Base-by-base conservation (phyloP, 2,329 filamentous ascomycete genomes). In the Plectosphaerella cucumerina region DNA sequence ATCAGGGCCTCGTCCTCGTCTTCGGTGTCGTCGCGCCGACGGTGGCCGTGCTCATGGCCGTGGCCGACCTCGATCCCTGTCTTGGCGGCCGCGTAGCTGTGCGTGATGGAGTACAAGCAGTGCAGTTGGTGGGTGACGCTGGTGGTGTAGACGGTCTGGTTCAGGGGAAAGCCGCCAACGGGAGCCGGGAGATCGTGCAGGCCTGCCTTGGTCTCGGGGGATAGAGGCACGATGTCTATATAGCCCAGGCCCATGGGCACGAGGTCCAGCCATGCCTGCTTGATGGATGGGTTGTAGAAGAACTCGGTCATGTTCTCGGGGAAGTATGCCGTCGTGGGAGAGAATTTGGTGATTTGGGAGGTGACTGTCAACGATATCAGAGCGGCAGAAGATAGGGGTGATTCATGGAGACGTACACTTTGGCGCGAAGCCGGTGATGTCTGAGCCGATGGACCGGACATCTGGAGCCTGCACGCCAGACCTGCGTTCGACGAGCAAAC, bases 121-220 rank as follows among this genome's bases (percentile, higher is more conserved):
- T 74, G 70, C 3, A 74, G 62, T 56, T 74, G 72, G 52, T 74
- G 72, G 4, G 71, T 74, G 55, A 73, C 65, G 2, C 67, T 69
- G 1, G 71, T 71, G 2, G 71, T 73, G 56, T 68, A 73, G 45
- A 69, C 65, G 41, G 67, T 70, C 37, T 65, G 61, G 15, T 62
- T 56, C 3, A 60, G 56, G n/a, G 39, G 39, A 51, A 62, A 71
- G 17, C 57, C 59, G 15, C 62, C 43, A 8, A 74, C 58, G 15
- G 59, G 64, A 6, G 59, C 62, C 3, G 70, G 70, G 11, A 73
- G 63, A 57, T 70, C 67, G 41, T 69, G 59, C 58, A 69, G 67
- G 12, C 56, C 53, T 6, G 59, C 47, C 46, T 69, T 46, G 42
- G 68, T 61, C 33, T 21, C 11, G 18, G 33, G 15, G 20, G 45